A percentile compares a stretch with the other conserved stretches of the same genome.
phyloP scores from a whole-genome alignment of 306 rosid genomes.

The Dalbergia cultrata region DNA sequence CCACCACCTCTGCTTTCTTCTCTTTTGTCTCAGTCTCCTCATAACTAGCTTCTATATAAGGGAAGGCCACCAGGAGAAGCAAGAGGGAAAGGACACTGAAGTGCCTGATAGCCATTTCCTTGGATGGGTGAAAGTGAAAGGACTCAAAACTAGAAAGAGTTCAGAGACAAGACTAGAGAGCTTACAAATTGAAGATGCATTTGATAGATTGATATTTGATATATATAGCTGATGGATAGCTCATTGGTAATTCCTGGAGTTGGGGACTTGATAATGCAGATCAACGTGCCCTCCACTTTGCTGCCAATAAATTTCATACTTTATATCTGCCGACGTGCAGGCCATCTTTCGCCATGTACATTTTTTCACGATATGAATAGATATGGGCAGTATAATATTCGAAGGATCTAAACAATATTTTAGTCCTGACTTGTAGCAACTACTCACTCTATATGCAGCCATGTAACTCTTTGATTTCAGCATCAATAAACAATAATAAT shows the following conservation, averaged over 20 bases:
- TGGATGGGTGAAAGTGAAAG: slow-evolving; percentile 21
- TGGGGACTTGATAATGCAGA: slow-evolving; percentile 8
- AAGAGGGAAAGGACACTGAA: slow-evolving; percentile 53
- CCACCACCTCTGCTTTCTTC: slow-evolving; percentile 65
- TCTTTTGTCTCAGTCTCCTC: slow-evolving; percentile 30
- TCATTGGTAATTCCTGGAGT: not conserved
- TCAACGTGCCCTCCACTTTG: slow-evolving; percentile 70
- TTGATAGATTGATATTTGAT: slow-evolving; percentile 25
- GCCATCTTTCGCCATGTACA: slow-evolving; percentile 47
- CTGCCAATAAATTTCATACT: slow-evolving; percentile 47
- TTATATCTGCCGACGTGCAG: slow-evolving; percentile 55
- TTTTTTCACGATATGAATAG: not conserved
- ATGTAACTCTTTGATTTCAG: no score
- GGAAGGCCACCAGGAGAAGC: slow-evolving; percentile 53
- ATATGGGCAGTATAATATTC: not conserved
- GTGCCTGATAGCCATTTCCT: slow-evolving; percentile 64
- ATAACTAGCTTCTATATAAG: slow-evolving; percentile 48
- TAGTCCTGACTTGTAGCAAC: not conserved
- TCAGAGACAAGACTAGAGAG: not conserved
- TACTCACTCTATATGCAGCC: no score
- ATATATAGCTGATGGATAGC: slow-evolving; percentile 39
- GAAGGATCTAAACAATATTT: not conserved
- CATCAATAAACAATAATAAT: no score
- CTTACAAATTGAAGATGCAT: slow-evolving; percentile 36
- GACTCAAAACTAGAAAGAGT: slow-evolving; percentile 8